These are phyloP conservation scores for Talaromyces pinophilus DNA, from an alignment of 2,329 filamentous ascomycete species.

Conservation along the genomic window DNA sequence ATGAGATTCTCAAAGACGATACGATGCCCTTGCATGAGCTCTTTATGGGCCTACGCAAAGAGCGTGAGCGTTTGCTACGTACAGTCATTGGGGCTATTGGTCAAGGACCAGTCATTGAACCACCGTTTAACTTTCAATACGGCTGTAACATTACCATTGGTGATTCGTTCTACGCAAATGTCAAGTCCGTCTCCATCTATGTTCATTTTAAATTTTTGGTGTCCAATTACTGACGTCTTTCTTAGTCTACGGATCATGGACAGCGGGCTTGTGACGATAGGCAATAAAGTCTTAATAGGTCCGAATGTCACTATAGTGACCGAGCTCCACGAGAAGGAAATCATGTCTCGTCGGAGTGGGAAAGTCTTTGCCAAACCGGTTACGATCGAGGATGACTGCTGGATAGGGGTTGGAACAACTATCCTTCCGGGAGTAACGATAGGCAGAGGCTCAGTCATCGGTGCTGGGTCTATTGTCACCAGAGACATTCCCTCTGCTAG, in stretches of 20 bases:
- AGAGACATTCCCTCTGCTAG: conserved; percentile 31
- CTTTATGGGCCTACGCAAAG: conserved; percentile 20
- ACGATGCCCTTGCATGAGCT: conserved; percentile 22
- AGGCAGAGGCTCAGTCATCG: conserved; percentile 39
- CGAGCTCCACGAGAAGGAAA: conserved; percentile 52
- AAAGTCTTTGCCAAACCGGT: conserved; percentile 51
- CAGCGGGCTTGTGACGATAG: conserved; percentile 52
- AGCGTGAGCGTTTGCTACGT: conserved; percentile 23
- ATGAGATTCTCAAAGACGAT: conserved; percentile 22
- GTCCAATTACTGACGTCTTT: neutral
- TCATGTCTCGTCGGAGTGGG: conserved; percentile 46
- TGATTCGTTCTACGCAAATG: conserved; percentile 57
- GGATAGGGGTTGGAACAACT: conserved; percentile 49
- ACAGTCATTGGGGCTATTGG: conserved; percentile 25
- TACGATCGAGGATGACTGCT: conserved; percentile 46
- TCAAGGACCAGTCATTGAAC: conserved; percentile 52
- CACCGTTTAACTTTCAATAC: conserved; percentile 63
- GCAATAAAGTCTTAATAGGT: conserved; percentile 52
- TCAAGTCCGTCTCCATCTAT: conserved; percentile 23
- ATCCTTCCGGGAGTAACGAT: conserved; percentile 42
- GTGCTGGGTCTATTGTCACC: conserved; percentile 37
- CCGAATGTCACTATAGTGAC: conserved; percentile 53
- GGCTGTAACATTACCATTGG: conserved; percentile 65
- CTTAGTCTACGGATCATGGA: conserved; percentile 44
- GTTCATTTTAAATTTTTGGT: too few species aligned